Evolutionary conservation across 169 alveolate genomes (phyloP).

Genomic region (Plasmodium gonderi): DNA sequence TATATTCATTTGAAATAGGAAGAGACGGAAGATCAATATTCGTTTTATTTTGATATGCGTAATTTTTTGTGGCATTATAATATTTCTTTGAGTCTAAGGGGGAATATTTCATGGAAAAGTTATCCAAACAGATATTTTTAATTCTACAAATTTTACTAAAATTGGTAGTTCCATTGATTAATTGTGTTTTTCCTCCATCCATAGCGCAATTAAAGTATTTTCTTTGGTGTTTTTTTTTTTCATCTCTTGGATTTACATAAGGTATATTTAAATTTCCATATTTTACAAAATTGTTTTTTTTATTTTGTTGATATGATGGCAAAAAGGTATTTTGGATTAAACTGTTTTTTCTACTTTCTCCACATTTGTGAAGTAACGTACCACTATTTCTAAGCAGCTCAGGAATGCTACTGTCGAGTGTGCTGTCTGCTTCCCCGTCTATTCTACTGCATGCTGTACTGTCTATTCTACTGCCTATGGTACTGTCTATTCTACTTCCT

Average conservation of each 20-base stretch:
- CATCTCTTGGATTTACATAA: not conserved
- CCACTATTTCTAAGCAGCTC: not conserved
- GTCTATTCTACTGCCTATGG: too few relatives aligned
- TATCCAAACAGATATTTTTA: slow-evolving; percentile 29
- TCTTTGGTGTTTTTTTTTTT: slow-evolving; percentile 14
- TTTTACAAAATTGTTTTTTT: not conserved
- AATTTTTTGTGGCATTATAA: not conserved
- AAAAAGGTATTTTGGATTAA: not conserved
- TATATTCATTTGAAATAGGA: not conserved
- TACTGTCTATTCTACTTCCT: too few relatives aligned
- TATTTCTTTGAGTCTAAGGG: not conserved
- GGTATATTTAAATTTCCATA: not conserved
- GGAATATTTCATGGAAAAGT: not conserved
- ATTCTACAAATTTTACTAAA: slow-evolving; percentile 42
- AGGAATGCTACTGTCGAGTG: not conserved
- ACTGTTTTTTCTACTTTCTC: not conserved
- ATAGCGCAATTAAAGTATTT: not conserved
- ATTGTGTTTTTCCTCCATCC: not conserved
- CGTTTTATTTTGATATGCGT: not conserved
- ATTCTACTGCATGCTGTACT: too few relatives aligned
- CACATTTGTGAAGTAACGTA: slow-evolving; percentile 4
- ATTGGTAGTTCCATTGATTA: not conserved
- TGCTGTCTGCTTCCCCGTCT: not conserved
- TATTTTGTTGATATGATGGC: slow-evolving; percentile 6
- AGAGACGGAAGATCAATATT: not conserved